A percentile compares a stretch with the other conserved stretches of the same genome.
Evolutionary conservation across 495 filamentous ascomycete species (phyloP).

Genomic region (Neurospora terricola): DNA sequence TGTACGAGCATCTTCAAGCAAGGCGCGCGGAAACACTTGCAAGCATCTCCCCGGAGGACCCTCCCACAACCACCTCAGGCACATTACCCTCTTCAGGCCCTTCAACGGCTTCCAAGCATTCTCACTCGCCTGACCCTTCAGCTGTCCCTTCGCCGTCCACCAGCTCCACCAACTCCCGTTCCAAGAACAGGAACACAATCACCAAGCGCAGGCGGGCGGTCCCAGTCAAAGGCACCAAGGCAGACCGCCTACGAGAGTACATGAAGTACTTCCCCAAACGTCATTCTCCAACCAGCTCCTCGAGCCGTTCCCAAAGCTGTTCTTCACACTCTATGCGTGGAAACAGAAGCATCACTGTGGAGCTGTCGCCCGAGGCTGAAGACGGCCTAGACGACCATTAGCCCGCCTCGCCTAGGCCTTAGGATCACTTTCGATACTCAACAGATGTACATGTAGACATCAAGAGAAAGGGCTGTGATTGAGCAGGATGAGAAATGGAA

Average conservation of each 20-base stretch:
- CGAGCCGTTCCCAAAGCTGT: not conserved
- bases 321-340: not conserved
- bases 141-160: not conserved
- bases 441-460: no score
- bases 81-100: not conserved
- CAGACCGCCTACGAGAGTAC: not conserved
- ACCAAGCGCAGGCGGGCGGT: not conserved
- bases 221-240: not conserved
- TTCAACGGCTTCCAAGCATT: rapidly evolving
- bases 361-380: not conserved
- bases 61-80: not conserved
- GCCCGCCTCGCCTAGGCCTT: no score
- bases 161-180: rapidly evolving
- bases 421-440: no score
- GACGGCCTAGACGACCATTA: not conserved
- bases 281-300: rapidly evolving
- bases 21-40: no score
- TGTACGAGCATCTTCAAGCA: no score
- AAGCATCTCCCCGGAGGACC: no score
- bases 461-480: no score
- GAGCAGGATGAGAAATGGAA: no score
- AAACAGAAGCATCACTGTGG: not conserved
- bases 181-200: not conserved
- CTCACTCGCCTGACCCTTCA: not conserved
- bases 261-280: not conserved